Percentiles rank a stretch among this genome's conserved stretches.
Conservation (phyloP, 2,329 filamentous ascomycete genomes). For the Xylariaceae sp. region DNA sequence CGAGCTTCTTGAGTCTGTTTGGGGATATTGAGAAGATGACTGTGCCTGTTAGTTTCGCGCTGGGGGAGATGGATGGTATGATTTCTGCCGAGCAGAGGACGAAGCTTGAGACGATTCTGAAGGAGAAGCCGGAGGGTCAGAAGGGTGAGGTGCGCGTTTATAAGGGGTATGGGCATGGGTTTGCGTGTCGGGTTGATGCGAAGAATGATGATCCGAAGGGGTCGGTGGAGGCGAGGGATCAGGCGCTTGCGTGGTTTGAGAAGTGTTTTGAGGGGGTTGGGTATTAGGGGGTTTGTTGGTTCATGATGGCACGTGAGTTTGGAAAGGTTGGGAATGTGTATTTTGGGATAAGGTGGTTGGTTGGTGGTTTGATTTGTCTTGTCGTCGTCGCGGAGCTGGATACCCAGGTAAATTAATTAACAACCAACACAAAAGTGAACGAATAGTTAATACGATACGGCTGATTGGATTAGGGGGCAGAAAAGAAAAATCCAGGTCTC, state of each 20-base stretch:
- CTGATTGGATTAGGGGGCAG: too few species aligned
- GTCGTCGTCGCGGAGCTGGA: not conserved
- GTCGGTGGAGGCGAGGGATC: constrained; percentile 29
- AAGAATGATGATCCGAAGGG: constrained; percentile 23
- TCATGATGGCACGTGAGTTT: not conserved
- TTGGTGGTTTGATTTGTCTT: not conserved
- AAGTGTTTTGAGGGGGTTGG: constrained; percentile 20
- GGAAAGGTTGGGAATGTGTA: too few species aligned
- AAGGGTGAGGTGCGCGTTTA: constrained; percentile 37
- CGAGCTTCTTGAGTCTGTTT: constrained; percentile 43
- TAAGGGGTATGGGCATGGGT: constrained; percentile 38
- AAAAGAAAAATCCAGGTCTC: too few species aligned
- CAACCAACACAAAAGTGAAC: too few species aligned
- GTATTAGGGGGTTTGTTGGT: constrained; percentile 10
- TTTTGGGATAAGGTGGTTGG: not conserved
- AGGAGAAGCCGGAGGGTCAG: constrained; percentile 30
- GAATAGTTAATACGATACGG: too few species aligned
- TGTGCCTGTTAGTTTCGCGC: constrained; percentile 42
- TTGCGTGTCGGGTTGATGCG: constrained; percentile 31
- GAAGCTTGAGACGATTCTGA: constrained; percentile 34
- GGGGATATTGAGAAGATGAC: constrained; percentile 42
- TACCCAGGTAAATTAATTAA: too few species aligned
- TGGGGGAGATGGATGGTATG: constrained; percentile 42
- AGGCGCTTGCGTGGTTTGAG: constrained; percentile 32
- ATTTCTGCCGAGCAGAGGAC: constrained; percentile 33